Conservation (phyloP, 2,329 filamentous ascomycete genomes). For the Aureobasidium leucospermi region DNA sequence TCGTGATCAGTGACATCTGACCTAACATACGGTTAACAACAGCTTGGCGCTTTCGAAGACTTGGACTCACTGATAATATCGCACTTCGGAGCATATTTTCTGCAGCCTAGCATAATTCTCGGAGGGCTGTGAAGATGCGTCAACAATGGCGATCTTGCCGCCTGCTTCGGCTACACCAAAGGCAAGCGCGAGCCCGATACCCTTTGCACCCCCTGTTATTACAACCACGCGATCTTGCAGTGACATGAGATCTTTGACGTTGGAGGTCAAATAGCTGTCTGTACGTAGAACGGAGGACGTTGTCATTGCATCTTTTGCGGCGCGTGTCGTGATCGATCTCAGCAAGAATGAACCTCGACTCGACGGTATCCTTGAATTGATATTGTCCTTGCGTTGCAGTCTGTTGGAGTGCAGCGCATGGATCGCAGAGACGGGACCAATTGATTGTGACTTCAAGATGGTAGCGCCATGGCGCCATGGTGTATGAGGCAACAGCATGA, state of each 20-base stretch:
- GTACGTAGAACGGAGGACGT: not conserved
- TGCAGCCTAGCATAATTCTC: conserved; percentile 1
- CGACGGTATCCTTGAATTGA: no score
- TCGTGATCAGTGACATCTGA: conserved; percentile 14
- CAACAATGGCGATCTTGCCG: conserved; percentile 24
- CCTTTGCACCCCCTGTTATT: conserved; percentile 25
- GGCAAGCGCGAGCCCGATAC: conserved; percentile 25
- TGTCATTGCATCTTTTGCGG: not conserved
- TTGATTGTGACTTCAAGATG: no score
- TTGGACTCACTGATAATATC: conserved; percentile 10
- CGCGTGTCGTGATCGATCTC: not conserved
- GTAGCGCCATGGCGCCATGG: no score
- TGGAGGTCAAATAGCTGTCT: conserved; percentile 3
- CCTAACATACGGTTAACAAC: not conserved
- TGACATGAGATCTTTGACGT: conserved; percentile 9
- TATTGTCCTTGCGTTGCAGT: no score
- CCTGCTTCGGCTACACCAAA: conserved; percentile 25
- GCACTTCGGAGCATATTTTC: not conserved
- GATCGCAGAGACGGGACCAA: no score
- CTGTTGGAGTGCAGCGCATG: no score
- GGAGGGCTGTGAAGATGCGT: conserved; percentile 12
- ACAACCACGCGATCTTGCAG: conserved; percentile 19
- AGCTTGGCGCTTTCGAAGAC: not conserved
- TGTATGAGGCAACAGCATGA: no score
- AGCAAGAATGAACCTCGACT: no score